A percentile compares a stretch with the other conserved stretches of the same genome.
phyloP scores from a whole-genome alignment of 306 rosid species.

The Cyamopsis tetragonoloba region DNA sequence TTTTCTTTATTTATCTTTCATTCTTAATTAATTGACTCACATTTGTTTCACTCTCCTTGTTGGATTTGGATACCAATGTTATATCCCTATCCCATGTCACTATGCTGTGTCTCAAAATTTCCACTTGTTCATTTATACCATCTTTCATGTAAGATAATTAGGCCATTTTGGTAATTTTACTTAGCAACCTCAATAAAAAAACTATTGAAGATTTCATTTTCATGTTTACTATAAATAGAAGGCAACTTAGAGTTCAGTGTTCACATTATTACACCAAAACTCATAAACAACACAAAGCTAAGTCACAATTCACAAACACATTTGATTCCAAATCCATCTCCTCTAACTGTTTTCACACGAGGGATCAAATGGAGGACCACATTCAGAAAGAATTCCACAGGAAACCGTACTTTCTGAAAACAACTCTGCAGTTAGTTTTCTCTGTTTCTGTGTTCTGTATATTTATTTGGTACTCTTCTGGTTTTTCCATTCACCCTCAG shows the following conservation, averaged over 20 bases:
- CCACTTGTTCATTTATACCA: neutral
- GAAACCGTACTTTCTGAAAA: constrained; percentile 28
- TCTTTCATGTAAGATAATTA: neutral
- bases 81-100: neutral
- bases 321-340: constrained; percentile 5
- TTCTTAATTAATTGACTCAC: neutral
- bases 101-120: neutral
- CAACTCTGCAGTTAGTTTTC: constrained; percentile 29
- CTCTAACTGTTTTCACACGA: neutral
- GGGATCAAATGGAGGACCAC: constrained; percentile 16
- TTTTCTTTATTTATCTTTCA: neutral
- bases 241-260: neutral
- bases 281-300: neutral
- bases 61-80: neutral
- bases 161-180: constrained; percentile 21
- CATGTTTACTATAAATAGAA: constrained; percentile 31
- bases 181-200: neutral
- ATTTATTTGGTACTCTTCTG: constrained; percentile 35
- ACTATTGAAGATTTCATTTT: constrained; percentile 6
- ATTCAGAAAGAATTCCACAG: constrained; percentile 9
- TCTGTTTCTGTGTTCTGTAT: constrained; percentile 39
- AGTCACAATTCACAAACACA: neutral
- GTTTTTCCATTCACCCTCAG: constrained; percentile 39
- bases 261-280: neutral
- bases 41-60: neutral